Conservation (phyloP, 1,284 basidiomycete species). For the Sporisorium graminicola region DNA sequence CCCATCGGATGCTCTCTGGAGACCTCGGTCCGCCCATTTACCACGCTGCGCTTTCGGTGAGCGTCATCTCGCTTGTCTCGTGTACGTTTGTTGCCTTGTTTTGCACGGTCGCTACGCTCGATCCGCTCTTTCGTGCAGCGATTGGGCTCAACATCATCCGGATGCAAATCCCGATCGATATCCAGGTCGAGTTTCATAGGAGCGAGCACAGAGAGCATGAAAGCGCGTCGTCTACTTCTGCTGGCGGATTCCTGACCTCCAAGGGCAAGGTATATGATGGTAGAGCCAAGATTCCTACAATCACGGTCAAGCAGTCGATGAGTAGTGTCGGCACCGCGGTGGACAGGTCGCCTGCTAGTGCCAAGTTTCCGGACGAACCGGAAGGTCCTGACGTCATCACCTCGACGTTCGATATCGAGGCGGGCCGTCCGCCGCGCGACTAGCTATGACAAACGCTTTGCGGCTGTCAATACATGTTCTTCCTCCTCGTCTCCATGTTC, state of each 20-base stretch:
- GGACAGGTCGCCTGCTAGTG: background rate
- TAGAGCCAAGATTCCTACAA: background rate
- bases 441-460: background rate
- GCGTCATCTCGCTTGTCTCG: constrained; percentile 9
- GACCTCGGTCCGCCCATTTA: background rate
- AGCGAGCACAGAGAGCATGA: constrained; percentile 4
- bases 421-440: background rate
- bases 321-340: background rate
- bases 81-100: constrained; percentile 22
- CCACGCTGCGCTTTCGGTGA: background rate
- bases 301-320: background rate
- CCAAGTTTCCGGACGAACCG: background rate
- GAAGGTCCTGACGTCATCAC: background rate
- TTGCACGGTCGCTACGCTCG: constrained; percentile 25
- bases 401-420: background rate
- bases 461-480: background rate
- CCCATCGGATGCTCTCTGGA: background rate
- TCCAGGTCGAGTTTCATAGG: constrained; percentile 12
- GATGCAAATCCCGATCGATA: constrained; percentile 10
- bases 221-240: too few relatives aligned
- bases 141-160: constrained; percentile 27
- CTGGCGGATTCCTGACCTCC: too few relatives aligned
- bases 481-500: background rate
- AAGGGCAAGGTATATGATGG: background rate
- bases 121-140: constrained; percentile 34